Conservation (phyloP, 306 rosid species). For the Oemleria cerasiformis region DNA sequence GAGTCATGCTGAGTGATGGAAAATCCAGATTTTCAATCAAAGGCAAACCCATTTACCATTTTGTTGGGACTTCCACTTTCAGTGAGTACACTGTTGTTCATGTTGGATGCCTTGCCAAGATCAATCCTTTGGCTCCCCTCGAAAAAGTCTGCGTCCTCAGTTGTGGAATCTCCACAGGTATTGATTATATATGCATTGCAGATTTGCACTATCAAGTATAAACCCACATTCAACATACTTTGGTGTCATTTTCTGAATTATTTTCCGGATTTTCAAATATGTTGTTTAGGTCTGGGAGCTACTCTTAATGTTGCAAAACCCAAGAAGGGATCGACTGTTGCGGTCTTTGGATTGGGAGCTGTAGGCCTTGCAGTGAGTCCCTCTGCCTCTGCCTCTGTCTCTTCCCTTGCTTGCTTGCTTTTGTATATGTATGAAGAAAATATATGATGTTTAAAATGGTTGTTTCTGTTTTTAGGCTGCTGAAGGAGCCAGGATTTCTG, state of each 20-base stretch:
- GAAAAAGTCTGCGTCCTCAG: conserved; percentile 62
- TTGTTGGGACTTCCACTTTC: conserved; percentile 52
- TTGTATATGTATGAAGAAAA: not conserved
- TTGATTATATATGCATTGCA: not conserved
- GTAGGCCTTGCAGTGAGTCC: conserved; percentile 64
- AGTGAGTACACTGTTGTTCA: conserved; percentile 64
- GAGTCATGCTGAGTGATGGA: conserved; percentile 52
- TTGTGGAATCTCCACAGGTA: conserved; percentile 69
- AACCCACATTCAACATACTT: no score
- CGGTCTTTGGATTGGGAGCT: conserved; percentile 69
- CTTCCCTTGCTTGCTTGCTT: not conserved
- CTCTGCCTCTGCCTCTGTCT: not conserved
- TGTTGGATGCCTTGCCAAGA: conserved; percentile 41
- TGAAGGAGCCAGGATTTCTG: conserved; percentile 56
- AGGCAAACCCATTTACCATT: conserved; percentile 47
- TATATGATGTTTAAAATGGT: not conserved
- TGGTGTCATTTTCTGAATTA: not conserved
- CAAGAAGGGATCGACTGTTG: conserved; percentile 60
- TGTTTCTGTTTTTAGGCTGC: conserved; percentile 46
- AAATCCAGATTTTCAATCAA: conserved; percentile 50
- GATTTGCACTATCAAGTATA: no score
- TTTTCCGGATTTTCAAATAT: not conserved
- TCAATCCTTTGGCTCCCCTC: conserved; percentile 37
- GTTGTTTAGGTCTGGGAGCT: conserved; percentile 54
- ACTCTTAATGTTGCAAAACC: conserved; percentile 67